Base-by-base conservation (phyloP, 108 stramenopile genomes). In the Conticribra guillardii region DNA sequence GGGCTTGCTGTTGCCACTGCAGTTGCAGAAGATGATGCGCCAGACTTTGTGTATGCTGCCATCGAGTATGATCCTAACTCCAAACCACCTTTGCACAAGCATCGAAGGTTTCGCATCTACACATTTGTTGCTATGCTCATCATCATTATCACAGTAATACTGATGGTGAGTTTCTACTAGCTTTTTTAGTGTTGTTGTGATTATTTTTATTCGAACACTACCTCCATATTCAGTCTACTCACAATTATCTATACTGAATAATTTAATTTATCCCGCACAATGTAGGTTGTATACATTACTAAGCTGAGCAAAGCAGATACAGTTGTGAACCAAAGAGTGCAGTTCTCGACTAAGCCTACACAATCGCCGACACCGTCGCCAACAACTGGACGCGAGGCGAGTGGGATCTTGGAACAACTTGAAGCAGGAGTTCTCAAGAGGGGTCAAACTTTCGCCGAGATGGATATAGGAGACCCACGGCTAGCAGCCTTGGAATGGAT, bases 1-100 rank as follows among this genome's bases (percentile, higher is more conserved):
- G 64, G 70, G 8, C 71, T 89, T 9, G 88, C 88, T 19, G 75
- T 89, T 16, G 88, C 88, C 41, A 54, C 73, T 17, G 81, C 83
- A 4, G 84, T 89, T 31, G 64, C 69, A 11, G 79, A 75, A 34
- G 81, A 86, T n/a, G 85, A 82, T 37, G 81, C 82, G 23, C 79
- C 84, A 46, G 79, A 46, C 11, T 84, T 78, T 55, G 84, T 89
- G 18, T 59, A 23, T 21, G 37, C 37, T 11, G 37, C 37, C 5
- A 28, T 31, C 24, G 85, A 86, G 51, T 89, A 86, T 46, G 88
- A 85, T 64, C 85, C 88, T 0, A 82, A 87, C 64, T 80, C 88
- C 11, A 88, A 88, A 63, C 82, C 79, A 3, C 85, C 85, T 14
- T 51, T 89, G 33, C 74, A 70, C 44, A 79, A 74, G 48, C 82